Evolutionary conservation across 2,329 filamentous ascomycete species (phyloP).

Genomic region (Neonectria coccinea): DNA sequence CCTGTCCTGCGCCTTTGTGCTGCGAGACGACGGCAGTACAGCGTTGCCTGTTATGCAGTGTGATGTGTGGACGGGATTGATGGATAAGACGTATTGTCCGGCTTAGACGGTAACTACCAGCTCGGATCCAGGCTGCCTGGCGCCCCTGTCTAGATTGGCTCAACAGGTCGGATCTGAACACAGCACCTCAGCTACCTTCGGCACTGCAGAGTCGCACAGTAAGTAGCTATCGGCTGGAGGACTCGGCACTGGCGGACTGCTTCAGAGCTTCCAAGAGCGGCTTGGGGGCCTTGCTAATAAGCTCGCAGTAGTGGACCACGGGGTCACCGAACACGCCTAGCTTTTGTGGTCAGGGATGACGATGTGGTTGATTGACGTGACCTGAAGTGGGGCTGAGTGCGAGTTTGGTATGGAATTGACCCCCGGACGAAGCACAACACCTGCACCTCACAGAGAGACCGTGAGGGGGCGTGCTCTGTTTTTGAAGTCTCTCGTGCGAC

Average conservation of each 20-base stretch:
- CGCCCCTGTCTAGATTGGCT: conserved; percentile 1
- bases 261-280: conserved; percentile 10
- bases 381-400: conserved; percentile 34
- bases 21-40: neutral
- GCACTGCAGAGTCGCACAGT: neutral
- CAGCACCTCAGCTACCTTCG: neutral
- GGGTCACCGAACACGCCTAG: conserved; percentile 36
- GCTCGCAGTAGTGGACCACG: conserved; percentile 33
- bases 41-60: neutral
- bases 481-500: conserved; percentile 8
- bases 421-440: neutral
- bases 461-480: neutral
- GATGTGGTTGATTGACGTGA: conserved; percentile 44
- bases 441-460: conserved; percentile 5
- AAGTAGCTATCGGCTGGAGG: neutral
- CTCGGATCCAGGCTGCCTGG: neutral
- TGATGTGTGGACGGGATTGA: neutral
- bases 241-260: conserved; percentile 1
- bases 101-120: neutral
- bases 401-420: conserved; percentile 13
- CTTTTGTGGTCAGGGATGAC: conserved; percentile 39
- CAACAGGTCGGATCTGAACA: neutral
- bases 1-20: neutral
- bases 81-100: neutral
- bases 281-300: conserved; percentile 35